These are phyloP conservation scores for Baeospora myosura DNA, from an alignment of 1,284 basidiomycete species.

Conservation along the genomic window DNA sequence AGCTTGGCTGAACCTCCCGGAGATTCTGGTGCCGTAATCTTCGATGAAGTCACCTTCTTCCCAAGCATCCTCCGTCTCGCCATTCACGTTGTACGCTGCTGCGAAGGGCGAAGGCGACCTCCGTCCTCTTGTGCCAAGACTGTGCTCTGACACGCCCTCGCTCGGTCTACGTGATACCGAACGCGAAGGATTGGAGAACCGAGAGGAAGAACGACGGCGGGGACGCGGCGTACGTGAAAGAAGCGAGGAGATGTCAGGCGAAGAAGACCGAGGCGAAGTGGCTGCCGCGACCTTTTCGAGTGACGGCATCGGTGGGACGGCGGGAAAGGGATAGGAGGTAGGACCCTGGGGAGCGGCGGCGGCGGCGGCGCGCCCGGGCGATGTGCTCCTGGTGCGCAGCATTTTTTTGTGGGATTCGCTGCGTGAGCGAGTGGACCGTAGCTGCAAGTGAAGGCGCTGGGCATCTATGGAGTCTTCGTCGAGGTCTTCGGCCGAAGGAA, in stretches of 20 bases:
- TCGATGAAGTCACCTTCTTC: slow-evolving; percentile 6
- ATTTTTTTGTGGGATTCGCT: slow-evolving; percentile 24
- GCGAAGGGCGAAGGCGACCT: neutral
- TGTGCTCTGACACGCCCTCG: neutral
- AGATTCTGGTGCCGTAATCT: slow-evolving; percentile 3
- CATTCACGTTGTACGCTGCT: no score
- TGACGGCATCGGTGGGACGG: slow-evolving; percentile 8
- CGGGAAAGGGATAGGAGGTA: slow-evolving; percentile 2
- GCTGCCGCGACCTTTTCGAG: neutral
- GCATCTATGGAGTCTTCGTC: slow-evolving; percentile 15
- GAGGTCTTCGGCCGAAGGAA: slow-evolving; percentile 6
- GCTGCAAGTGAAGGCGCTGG: slow-evolving; percentile 25
- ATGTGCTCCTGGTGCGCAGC: slow-evolving; percentile 17
- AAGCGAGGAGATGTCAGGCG: neutral
- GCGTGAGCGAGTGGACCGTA: slow-evolving; percentile 26
- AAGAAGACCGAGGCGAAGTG: neutral
- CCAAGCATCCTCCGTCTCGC: slow-evolving; percentile 1
- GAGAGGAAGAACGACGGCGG: no score
- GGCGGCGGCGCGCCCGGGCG: slow-evolving; percentile 13
- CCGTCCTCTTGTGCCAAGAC: neutral
- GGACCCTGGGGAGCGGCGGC: slow-evolving; percentile 5
- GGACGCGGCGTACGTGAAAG: slow-evolving; percentile 1
- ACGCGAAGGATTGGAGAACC: no score
- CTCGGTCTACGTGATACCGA: neutral
- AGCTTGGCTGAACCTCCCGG: slow-evolving; percentile 9